These are phyloP conservation scores for Bothriochloa decipiens DNA, from an alignment of 176 grass and related monocot species.

Conservation along the genomic window DNA sequence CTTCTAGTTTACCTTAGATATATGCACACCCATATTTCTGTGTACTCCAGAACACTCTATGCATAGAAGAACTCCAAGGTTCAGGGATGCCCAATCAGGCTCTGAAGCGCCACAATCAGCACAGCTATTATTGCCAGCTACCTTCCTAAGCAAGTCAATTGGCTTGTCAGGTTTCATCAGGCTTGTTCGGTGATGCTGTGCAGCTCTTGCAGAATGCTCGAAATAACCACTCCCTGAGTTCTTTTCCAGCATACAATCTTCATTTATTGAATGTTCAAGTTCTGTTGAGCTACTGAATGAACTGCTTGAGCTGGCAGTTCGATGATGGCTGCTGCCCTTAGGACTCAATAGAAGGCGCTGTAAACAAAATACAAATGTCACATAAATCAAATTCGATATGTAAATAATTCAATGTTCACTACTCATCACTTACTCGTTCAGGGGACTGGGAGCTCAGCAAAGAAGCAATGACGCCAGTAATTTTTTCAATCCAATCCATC, in stretches of 20 bases:
- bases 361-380: constrained; percentile 48
- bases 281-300: constrained; percentile 92
- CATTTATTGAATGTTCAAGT: constrained; percentile 71
- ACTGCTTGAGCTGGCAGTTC: constrained; percentile 74
- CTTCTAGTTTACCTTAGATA: constrained; percentile 81
- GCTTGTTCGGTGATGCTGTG: constrained; percentile 72
- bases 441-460: constrained; percentile 96
- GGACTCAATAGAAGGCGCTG: constrained; percentile 80
- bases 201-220: constrained; percentile 64
- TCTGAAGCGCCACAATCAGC: constrained; percentile 87
- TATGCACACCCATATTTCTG: constrained; percentile 98
- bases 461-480: constrained; percentile 97
- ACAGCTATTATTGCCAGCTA: constrained; percentile 78
- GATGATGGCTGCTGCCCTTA: constrained; percentile 66
- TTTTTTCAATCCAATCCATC: constrained; percentile 99
- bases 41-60: constrained; percentile 99
- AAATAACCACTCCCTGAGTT: constrained; percentile 75
- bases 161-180: constrained; percentile 93
- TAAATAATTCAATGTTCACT: constrained; percentile 17
- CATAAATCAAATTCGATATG: constrained; percentile 39
- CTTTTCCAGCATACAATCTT: constrained; percentile 80
- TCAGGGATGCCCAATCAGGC: constrained; percentile 97
- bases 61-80: constrained; percentile 92
- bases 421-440: constrained; percentile 70
- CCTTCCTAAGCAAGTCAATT: constrained; percentile 97